Percentiles rank a stretch among this genome's conserved stretches.
Conservation (phyloP, 2,329 filamentous ascomycete genomes). For the Colletotrichum sp. region DNA sequence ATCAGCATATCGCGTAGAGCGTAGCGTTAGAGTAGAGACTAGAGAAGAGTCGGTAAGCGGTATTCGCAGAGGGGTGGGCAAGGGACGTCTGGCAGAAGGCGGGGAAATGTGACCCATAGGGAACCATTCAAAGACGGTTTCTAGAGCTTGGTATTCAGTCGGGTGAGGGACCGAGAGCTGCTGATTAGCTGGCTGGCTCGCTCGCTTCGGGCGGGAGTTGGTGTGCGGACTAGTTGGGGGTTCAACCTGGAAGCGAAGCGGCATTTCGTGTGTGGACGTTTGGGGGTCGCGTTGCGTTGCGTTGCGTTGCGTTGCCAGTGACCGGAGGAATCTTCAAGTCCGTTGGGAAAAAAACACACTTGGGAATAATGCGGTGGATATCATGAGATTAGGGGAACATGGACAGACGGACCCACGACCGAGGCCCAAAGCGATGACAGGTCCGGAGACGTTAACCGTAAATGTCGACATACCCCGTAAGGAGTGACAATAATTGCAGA, state of each 20-base stretch:
- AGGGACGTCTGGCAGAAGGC: background rate
- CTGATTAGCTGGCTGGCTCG: background rate
- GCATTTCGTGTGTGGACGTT: background rate
- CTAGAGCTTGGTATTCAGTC: background rate
- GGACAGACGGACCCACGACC: background rate
- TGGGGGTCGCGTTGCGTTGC: background rate
- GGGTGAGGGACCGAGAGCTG: background rate
- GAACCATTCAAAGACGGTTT: background rate
- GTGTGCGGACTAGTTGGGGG: background rate
- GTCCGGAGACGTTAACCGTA: constrained; percentile 2
- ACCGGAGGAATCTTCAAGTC: background rate
- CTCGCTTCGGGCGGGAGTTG: constrained; percentile 7
- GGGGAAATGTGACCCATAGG: background rate
- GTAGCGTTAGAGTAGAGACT: background rate
- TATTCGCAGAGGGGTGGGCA: background rate
- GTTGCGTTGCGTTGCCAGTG: background rate
- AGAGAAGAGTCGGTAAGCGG: background rate
- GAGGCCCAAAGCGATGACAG: background rate
- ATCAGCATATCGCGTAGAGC: constrained; percentile 10
- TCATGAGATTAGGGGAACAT: background rate
- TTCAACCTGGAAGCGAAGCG: background rate
- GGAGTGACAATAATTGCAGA: background rate
- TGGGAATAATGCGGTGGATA: background rate
- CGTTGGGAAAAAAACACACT: background rate
- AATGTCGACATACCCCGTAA: constrained; percentile 2